Base-by-base conservation (phyloP, 164 flowering plant genomes). In the Vitis amurensis region DNA sequence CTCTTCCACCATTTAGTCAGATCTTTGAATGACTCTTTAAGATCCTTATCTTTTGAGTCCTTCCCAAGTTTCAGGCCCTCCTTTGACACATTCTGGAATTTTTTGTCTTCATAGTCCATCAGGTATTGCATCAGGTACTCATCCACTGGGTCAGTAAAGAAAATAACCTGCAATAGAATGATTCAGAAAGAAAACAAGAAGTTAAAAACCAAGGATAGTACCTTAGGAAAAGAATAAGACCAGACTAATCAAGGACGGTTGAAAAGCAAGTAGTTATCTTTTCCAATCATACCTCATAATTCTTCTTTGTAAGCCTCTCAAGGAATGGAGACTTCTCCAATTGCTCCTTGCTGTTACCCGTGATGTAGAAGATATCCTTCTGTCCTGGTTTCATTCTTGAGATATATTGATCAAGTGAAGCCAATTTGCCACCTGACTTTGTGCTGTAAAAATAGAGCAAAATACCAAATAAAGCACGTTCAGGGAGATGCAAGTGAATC, bases 141-240 rank as follows among this genome's bases (percentile, higher is more conserved):
- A 76, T 95, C 99, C 50, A 95, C 98, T 13, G 99, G 98, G 80
- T 95, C 99, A 0, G 98, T 93, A 85, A 95, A 91, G 91, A 89
- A 91, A 61, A 95, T 93, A 61, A 95, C 99, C 99, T 94, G 87
- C 73, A 78, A 73, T 8, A 56, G 51, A 3, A 31, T 2, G 9
- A 68, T 1, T 17, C 1, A 58, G 27, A 66, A 29, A 30, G 31
- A 9, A 66, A 37, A 15, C 1, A 50, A 55, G 49, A 0, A 2
- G 0, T 12, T 14, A 37, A 59, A 37, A 57, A 51, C 8, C 14
- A 65, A 23, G 0, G 62, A 23, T 13, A 59, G 44, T 62, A 8
- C 29, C 16, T 4, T 12, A 29, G 56, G 47, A n/a, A 52, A 64
- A 62, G 48, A 37, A 13, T 13, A 10, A 37, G 37, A 50, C 44